Percentiles rank a stretch among this genome's conserved stretches.
These are phyloP conservation scores for Penicillium longicatenatum DNA, from an alignment of 495 filamentous ascomycete species.

Conservation along the genomic window DNA sequence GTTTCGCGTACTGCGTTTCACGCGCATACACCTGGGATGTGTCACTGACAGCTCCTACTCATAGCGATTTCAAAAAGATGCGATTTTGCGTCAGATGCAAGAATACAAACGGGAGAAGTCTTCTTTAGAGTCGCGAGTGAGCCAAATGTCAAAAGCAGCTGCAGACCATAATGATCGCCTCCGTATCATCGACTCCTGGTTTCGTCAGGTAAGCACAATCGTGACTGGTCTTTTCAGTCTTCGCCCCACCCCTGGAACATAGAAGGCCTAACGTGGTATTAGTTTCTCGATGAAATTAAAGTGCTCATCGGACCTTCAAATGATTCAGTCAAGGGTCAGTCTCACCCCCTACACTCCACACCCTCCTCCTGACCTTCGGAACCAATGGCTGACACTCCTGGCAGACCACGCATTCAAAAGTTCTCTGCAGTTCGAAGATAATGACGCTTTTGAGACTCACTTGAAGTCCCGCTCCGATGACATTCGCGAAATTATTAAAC, in stretches of 20 bases:
- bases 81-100: conserved; percentile 94
- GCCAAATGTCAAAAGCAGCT: conserved; percentile 72
- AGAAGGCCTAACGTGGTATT: conserved; percentile 12
- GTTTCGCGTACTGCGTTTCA: background rate
- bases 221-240: background rate
- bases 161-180: conserved; percentile 88
- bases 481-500: conserved; percentile 62
- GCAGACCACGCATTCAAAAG: conserved; percentile 34
- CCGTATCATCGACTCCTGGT: conserved; percentile 87
- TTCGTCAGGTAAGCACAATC: conserved; percentile 70
- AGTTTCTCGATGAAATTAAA: conserved; percentile 88
- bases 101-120: conserved; percentile 91
- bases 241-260: background rate
- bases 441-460: conserved; percentile 72
- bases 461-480: conserved; percentile 61
- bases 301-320: conserved; percentile 59
- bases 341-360: background rate
- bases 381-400: conserved; percentile 21
- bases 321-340: conserved; percentile 58
- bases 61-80: conserved; percentile 96
- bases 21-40: background rate
- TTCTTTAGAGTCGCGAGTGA: conserved; percentile 72
- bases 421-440: conserved; percentile 39
- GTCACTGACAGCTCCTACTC: conserved; percentile 16
- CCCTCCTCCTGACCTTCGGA: background rate